Base-by-base conservation (phyloP, 2,329 filamentous ascomycete genomes). In the Cercospora sojina region DNA sequence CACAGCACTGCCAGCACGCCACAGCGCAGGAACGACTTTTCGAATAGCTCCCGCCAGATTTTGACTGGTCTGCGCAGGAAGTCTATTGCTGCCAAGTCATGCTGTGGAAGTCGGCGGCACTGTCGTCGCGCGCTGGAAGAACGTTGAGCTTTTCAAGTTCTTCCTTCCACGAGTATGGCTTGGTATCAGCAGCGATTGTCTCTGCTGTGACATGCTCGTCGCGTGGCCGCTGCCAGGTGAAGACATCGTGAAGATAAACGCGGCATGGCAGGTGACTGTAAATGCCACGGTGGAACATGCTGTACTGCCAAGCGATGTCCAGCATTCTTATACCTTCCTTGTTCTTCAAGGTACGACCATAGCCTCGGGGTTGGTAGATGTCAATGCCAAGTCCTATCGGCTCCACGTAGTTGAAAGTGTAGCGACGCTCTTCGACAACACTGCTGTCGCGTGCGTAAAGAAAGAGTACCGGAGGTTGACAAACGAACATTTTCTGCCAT, bases 401-500 rank as follows among this genome's bases (percentile, higher is more conserved):
- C 23, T 35, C 31, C 25, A 56, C n/a, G 12, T 8, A 0, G 20
- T 47, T 8, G 35, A 12, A 1, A 7, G 2, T 10, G 5, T 27
- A 59, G 13, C 32, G 5, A 6, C 2, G 7, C 35, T 27, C 32
- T 9, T 3, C 31, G 8, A 1, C 32, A 13, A 16, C 18, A 16
- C 16, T 38, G 25, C 18, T n/a, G 7, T 59, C 10, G 25, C 43
- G 10, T 12, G 38, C 23, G 6, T 35, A 27, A 43, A 32, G 6
- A 31, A 9, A 10, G 8, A 10, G 8, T 1, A 65, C 49, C 3
- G 64, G 64, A 31, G 64, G 64, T 10, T 62, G 58, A 7, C 27
- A 49, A 10, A 56, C 5, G 16, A 49, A 16, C 64, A 65, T 61
- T 9, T 62, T 43, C 5, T n/a, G 64, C 64, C 64, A 65, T 0